Base-by-base conservation (phyloP, 495 filamentous ascomycete genomes). In the Penicillium arizonense region DNA sequence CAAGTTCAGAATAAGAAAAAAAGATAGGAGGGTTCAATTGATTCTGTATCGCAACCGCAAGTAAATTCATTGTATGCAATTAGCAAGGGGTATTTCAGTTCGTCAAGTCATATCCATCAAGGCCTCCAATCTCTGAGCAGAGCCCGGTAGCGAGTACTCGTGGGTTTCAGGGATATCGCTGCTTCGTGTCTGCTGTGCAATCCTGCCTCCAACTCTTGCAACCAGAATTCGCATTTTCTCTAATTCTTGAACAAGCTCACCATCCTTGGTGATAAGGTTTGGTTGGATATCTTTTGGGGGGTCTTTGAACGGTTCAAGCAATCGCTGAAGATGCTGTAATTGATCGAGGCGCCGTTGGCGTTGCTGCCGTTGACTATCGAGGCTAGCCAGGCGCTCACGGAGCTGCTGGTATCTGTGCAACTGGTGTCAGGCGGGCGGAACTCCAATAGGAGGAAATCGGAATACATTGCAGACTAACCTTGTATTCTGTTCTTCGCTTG, bases 181-280 rank as follows among this genome's bases (percentile, higher is more conserved):
- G 13, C 46, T 47, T 46, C 41, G 65, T 61, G 62, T 66, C 43
- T 68, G 65, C 43, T 74, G 67, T 58, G 59, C 58, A 36, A 90
- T 73, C 46, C 87, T 75, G 3, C 77, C 87, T 3, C 82, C 80
- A 23, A 93, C 86, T 39, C 88, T 78, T 16, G 85, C 83, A 38
- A 88, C 82, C 52, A 96, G 71, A 65, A 90, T 80, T 34, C 86
- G 80, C 84, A 90, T 92, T 57, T 79, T 84, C 61, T 87, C 82
- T 55, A 96, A 62, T 68, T 95, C 90, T 36, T 76, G 72, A 55
- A 83, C 82, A 20, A 96, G 64, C 57, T 86, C 83, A n/a, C 86
- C 87, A 66, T 90, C 85, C 38, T 81, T 80, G 12, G 82, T 87
- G 9, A 90, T 78, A 14, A 96, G 71, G 68, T 93, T 95, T 20